Evolutionary conservation across 192 early-diverging fungal species (phyloP), one percentile per base, ranked within the genome.

Genomic region (Allomyces macrogynus): DNA sequence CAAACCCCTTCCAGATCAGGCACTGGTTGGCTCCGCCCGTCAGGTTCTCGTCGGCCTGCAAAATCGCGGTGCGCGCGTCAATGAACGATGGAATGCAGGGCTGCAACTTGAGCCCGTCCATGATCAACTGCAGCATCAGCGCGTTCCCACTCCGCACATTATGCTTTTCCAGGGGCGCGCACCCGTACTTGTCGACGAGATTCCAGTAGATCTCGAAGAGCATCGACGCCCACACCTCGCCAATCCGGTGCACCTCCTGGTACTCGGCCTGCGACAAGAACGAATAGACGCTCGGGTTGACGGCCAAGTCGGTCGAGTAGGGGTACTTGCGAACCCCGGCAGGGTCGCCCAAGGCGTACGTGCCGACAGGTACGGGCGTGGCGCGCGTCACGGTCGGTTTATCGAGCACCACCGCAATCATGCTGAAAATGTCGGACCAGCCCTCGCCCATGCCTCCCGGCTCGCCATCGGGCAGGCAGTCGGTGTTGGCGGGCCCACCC

Each of bases 381-480:
- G 64, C 61, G 61, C 78, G 76, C 25, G 79, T 80, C 69, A 67
- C 64, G 54, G 64, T 66, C 24, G 66, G 49, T 9, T 65, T 73
- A 10, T 63, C 61, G 27, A 79, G 62, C 26, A 81, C 65, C 42
- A 74, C 54, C 11, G 75, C 77, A 42, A 77, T 62, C n/a, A 76
- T 68, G 32, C 89, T 87, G 68, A 97, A 88, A 70, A 83, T 86
- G 69, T 97, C 94, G 26, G 91, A 90, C 91, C 92, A 97, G 18
- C 94, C 94, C 76, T 97, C 94, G 61, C 92, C 87, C 88, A 91
- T 91, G 43, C 88, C 91, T 63, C 90, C 91, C 42, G 87, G 72
- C 77, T 92, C 90, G 60, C 89, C 91, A 78, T 81, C 84, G 60
- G 81, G 84, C 65, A 98, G 79, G 66, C 95, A 98, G 62, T 85